Conservation (phyloP, 495 filamentous ascomycete species). For the Extremus antarcticus region DNA sequence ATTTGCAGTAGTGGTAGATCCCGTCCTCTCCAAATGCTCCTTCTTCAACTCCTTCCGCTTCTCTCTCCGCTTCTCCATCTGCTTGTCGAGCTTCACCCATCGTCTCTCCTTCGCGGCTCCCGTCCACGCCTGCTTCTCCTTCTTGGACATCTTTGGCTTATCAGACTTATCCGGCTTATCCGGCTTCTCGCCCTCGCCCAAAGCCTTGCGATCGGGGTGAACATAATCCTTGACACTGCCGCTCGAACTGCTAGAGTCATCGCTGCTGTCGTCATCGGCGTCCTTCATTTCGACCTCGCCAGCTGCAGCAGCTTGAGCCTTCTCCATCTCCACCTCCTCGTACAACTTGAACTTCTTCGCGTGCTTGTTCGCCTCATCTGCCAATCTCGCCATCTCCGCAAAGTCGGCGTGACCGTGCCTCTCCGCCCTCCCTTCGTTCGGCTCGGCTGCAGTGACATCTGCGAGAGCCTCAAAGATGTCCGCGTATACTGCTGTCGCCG, state of each 20-base stretch:
- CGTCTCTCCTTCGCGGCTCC: background rate
- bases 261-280: background rate
- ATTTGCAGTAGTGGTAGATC: background rate
- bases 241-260: background rate
- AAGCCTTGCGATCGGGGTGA: too few relatives aligned
- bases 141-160: too few relatives aligned
- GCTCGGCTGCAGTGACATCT: constrained; percentile 6
- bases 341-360: constrained; percentile 10
- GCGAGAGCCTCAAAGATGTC: constrained; percentile 13
- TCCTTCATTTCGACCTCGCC: background rate
- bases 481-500: constrained; percentile 9
- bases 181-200: too few relatives aligned
- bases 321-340: background rate
- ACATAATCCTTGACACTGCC: background rate
- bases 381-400: constrained; percentile 3
- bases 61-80: background rate
- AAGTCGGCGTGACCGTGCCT: constrained; percentile 6
- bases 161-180: too few relatives aligned
- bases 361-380: constrained; percentile 16
- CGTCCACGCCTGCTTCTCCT: background rate
- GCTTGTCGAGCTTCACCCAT: background rate
- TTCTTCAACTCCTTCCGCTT: background rate
- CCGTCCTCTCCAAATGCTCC: background rate
- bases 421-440: constrained; percentile 2
- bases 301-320: background rate